phyloP scores from a whole-genome alignment of 768 basidiomycete genomes.

The Naganishia vishniacii region DNA sequence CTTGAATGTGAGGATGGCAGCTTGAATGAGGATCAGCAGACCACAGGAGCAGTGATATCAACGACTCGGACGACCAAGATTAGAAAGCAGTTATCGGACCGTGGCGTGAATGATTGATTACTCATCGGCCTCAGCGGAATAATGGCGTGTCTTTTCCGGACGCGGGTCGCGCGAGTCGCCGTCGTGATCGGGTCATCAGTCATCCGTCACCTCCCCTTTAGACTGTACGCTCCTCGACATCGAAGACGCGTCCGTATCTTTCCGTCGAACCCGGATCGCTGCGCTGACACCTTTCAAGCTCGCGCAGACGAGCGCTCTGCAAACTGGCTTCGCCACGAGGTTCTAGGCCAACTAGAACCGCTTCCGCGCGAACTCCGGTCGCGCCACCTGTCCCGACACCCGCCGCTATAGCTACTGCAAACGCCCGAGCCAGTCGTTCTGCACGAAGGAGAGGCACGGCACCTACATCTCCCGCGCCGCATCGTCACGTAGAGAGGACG shows the following conservation, averaged over 20 bases:
- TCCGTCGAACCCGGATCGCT: neutral
- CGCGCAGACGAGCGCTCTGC: conserved; percentile 14
- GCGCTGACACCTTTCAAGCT: neutral
- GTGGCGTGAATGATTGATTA: neutral
- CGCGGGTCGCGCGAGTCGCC: too few species aligned
- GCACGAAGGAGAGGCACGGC: neutral
- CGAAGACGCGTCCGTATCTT: too few species aligned
- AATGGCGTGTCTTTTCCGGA: too few species aligned
- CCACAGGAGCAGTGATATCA: too few species aligned
- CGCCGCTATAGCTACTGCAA: neutral
- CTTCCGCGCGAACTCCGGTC: neutral
- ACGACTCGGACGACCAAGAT: neutral
- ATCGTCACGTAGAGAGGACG: too few species aligned
- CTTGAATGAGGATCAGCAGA: too few species aligned
- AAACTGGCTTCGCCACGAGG: conserved; percentile 20
- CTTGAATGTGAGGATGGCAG: neutral
- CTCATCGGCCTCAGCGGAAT: too few species aligned
- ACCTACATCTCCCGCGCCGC: neutral
- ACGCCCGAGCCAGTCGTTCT: neutral
- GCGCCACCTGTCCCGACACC: neutral
- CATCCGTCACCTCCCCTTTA: too few species aligned
- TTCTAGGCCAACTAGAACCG: conserved; percentile 20
- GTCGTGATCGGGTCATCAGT: too few species aligned
- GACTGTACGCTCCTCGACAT: too few species aligned
- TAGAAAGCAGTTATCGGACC: too few species aligned